phyloP scores from a whole-genome alignment of 2,329 filamentous ascomycete species.

The Paecilomyces sp. region DNA sequence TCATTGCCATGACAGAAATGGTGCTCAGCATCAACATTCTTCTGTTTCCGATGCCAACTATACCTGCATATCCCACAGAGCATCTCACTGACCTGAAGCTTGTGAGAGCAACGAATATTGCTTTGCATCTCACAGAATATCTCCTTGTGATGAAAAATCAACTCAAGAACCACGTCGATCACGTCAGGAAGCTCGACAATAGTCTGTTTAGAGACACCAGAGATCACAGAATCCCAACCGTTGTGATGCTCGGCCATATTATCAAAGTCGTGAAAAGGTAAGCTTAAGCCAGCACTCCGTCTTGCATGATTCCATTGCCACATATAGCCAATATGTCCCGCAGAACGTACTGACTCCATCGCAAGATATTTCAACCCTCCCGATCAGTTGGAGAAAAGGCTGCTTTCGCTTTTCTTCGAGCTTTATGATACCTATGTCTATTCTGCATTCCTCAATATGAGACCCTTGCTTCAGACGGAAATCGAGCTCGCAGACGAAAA shows the following conservation, averaged over 20 bases:
- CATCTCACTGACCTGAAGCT: slow-evolving; percentile 7
- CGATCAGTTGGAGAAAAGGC: slow-evolving; percentile 10
- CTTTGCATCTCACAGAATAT: slow-evolving; percentile 8
- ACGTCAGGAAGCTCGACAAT: slow-evolving; percentile 3
- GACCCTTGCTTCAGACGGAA: slow-evolving; percentile 10
- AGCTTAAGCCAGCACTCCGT: slow-evolving; percentile 2
- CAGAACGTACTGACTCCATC: background rate
- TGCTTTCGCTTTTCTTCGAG: slow-evolving; percentile 15
- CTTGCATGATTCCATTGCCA: background rate
- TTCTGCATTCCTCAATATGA: slow-evolving; percentile 12
- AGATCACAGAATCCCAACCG: slow-evolving; percentile 1
- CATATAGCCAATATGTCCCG: background rate
- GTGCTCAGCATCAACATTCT: slow-evolving; percentile 15
- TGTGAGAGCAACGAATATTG: slow-evolving; percentile 4
- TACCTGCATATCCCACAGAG: slow-evolving; percentile 4
- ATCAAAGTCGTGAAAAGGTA: slow-evolving; percentile 12
- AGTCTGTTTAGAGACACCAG: slow-evolving; percentile 7
- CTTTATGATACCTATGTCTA: slow-evolving; percentile 21
- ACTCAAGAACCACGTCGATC: slow-evolving; percentile 7
- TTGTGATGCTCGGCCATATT: slow-evolving; percentile 13
- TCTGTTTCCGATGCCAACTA: slow-evolving; percentile 10
- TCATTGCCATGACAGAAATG: slow-evolving; percentile 14
- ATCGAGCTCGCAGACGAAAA: slow-evolving; percentile 4
- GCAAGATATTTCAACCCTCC: slow-evolving; percentile 14
- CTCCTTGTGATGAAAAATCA: slow-evolving; percentile 8